Conservation (phyloP, 805 yeast genomes). For the Ogataea angusta region DNA sequence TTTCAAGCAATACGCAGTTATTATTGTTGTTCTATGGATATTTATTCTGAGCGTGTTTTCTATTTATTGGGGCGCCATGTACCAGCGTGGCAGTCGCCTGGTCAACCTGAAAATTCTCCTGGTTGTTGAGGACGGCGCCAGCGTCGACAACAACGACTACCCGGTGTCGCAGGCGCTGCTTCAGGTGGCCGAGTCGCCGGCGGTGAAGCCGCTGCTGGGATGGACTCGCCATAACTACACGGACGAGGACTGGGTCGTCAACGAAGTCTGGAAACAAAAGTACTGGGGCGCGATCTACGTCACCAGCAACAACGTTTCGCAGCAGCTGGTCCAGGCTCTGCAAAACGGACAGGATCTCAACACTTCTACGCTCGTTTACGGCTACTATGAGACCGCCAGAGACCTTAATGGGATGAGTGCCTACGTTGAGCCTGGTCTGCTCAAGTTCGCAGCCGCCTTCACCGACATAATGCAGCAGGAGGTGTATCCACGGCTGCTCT, state of each 20-base stretch:
- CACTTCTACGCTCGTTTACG: constrained; percentile 23
- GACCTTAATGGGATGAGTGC: constrained; percentile 49
- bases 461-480: constrained; percentile 11
- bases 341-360: constrained; percentile 30
- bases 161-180: constrained; percentile 32
- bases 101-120: constrained; percentile 38
- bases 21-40: constrained; percentile 31
- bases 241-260: constrained; percentile 36
- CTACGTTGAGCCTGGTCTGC: constrained; percentile 44
- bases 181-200: constrained; percentile 14
- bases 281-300: constrained; percentile 67
- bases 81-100: constrained; percentile 30
- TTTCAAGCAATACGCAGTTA: constrained; percentile 12
- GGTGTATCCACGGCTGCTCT: constrained; percentile 30
- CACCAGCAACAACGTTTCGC: constrained; percentile 39
- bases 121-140: constrained; percentile 34
- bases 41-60: constrained; percentile 40
- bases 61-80: constrained; percentile 49
- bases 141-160: constrained; percentile 24
- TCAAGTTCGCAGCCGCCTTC: constrained; percentile 34
- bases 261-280: constrained; percentile 48
- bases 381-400: constrained; percentile 59
- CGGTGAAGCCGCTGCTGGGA: constrained; percentile 26
- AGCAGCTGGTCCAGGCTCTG: constrained; percentile 41
- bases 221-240: constrained; percentile 37